A percentile compares a stretch with the other conserved stretches of the same genome.
phyloP scores from a whole-genome alignment of 805 yeast genomes.

The Torulaspora franciscae region DNA sequence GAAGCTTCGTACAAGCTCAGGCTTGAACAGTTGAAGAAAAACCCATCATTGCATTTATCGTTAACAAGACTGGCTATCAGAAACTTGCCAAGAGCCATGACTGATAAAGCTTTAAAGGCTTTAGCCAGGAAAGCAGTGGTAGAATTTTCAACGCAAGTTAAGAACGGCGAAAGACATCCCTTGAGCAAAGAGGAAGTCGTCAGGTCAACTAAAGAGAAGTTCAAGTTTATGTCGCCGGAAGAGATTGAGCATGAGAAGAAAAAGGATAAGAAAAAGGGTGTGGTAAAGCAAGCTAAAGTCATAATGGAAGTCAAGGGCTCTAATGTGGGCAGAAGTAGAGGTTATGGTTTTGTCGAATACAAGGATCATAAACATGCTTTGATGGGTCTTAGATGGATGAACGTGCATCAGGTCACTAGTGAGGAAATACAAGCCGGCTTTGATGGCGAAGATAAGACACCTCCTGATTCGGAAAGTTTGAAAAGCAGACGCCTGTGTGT shows the following conservation, averaged over 20 bases:
- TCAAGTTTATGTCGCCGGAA: conserved; percentile 37
- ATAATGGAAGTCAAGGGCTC: conserved; percentile 88
- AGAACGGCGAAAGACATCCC: conserved; percentile 68
- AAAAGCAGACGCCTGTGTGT: conserved; percentile 75
- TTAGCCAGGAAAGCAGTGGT: conserved; percentile 93
- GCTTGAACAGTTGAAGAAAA: conserved; percentile 83
- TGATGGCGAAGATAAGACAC: conserved; percentile 59
- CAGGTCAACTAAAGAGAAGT: conserved; percentile 70
- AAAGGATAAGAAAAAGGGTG: conserved; percentile 74
- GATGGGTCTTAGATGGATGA: conserved; percentile 96
- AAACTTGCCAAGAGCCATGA: conserved; percentile 90
- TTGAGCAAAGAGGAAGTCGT: conserved; percentile 81
- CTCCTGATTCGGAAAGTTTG: conserved; percentile 49
- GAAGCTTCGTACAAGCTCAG: conserved; percentile 82
- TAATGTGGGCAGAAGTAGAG: conserved; percentile 85
- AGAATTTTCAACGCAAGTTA: conserved; percentile 87
- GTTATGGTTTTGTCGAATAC: conserved; percentile 92
- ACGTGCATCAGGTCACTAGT: conserved; percentile 77
- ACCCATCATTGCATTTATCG: conserved; percentile 89
- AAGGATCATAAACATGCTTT: conserved; percentile 88
- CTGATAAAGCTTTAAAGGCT: conserved; percentile 80
- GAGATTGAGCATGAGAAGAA: conserved; percentile 41
- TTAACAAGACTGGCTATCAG: conserved; percentile 91
- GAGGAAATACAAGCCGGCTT: conserved; percentile 71
- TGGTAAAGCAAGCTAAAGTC: conserved; percentile 89